Conservation (phyloP, 192 early-diverging fungal species). For the Backusella parvicylindrica region DNA sequence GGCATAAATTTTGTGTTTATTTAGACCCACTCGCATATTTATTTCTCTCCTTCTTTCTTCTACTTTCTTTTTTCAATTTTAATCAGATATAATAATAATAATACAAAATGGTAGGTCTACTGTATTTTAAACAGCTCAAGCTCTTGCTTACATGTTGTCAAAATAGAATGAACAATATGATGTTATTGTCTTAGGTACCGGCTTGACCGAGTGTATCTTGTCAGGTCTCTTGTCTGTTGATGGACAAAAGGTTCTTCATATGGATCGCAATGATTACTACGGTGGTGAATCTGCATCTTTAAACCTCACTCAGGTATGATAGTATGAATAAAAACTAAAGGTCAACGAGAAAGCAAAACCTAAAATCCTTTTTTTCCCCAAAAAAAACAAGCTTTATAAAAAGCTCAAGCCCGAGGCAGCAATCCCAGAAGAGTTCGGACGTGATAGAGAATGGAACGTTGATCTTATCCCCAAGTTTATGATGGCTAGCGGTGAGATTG, state of each 20-base stretch:
- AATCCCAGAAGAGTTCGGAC: slow-evolving; percentile 55
- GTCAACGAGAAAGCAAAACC: background rate
- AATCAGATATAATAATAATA: background rate
- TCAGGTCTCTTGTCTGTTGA: slow-evolving; percentile 86
- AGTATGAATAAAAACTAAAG: background rate
- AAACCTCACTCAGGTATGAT: slow-evolving; percentile 89
- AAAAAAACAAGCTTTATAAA: slow-evolving; percentile 56
- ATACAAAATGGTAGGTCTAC: background rate
- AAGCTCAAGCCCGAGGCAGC: slow-evolving; percentile 59
- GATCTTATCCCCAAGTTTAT: slow-evolving; percentile 99
- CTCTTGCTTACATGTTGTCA: background rate
- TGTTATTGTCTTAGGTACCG: slow-evolving; percentile 85
- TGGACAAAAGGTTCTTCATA: slow-evolving; percentile 90
- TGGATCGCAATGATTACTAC: slow-evolving; percentile 97
- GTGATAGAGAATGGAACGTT: slow-evolving; percentile 91
- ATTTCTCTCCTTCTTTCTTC: slow-evolving; percentile 1
- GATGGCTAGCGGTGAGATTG: slow-evolving; percentile 98
- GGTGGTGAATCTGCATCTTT: slow-evolving; percentile 94
- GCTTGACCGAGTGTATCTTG: slow-evolving; percentile 87
- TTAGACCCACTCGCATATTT: background rate
- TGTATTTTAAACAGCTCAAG: background rate
- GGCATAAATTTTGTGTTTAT: slow-evolving; percentile 1
- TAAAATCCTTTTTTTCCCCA: background rate
- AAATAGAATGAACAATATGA: slow-evolving; percentile 84
- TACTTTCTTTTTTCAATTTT: background rate